Conservation (phyloP, 1,139 yeast species). For the Hyphopichia fennica region DNA sequence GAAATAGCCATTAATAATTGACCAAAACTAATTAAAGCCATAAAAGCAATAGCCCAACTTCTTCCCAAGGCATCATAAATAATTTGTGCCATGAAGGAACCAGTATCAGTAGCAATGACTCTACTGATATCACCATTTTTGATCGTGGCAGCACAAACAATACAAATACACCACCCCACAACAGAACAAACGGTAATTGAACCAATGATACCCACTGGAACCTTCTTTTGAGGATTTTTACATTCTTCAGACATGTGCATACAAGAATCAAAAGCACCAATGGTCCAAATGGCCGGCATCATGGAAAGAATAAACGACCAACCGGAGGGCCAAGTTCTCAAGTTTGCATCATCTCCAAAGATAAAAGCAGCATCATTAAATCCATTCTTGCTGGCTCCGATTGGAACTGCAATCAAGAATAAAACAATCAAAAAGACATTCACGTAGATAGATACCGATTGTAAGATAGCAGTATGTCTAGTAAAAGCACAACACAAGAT, state of each 20-base stretch:
- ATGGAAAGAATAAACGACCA: constrained; percentile 58
- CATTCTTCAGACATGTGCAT: constrained; percentile 78
- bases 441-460: constrained; percentile 56
- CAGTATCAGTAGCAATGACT: constrained; percentile 45
- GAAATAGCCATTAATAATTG: constrained; percentile 65
- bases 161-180: constrained; percentile 58
- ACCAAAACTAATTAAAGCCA: constrained; percentile 58
- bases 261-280: constrained; percentile 69
- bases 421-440: constrained; percentile 56
- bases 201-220: constrained; percentile 59
- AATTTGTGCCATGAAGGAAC: constrained; percentile 65
- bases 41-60: constrained; percentile 67
- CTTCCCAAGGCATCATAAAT: constrained; percentile 66
- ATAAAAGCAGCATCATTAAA: constrained; percentile 47
- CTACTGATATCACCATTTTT: constrained; percentile 46
- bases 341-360: constrained; percentile 57
- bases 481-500: constrained; percentile 33
- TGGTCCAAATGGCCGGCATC: constrained; percentile 63
- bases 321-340: constrained; percentile 62
- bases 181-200: constrained; percentile 57
- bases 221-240: constrained; percentile 61
- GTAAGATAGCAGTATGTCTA: constrained; percentile 54
- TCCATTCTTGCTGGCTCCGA: constrained; percentile 36
- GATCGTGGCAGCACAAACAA: constrained; percentile 58
- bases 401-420: constrained; percentile 69